These are phyloP conservation scores for Lophiostoma macrostomum DNA, from an alignment of 495 filamentous ascomycete genomes.

Conservation along the genomic window DNA sequence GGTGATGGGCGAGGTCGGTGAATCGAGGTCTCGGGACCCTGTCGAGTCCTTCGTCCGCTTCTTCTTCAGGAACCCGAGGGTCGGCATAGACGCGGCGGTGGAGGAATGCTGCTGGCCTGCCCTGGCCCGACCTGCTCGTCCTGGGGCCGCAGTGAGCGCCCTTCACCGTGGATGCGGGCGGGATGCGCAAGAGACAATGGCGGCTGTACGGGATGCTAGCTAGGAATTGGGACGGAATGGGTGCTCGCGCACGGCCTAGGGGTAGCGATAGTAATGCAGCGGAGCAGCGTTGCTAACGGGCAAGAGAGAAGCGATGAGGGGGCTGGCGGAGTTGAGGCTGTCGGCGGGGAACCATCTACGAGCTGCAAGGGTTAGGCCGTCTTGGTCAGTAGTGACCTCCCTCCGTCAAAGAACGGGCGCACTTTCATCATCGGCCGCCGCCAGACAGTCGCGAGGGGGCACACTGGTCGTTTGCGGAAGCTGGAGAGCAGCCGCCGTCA, in stretches of 20 bases:
- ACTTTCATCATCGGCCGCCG: no score
- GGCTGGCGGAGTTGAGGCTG: neutral
- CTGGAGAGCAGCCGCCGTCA: no score
- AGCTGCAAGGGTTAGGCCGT: neutral
- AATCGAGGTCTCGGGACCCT: constrained; percentile 39
- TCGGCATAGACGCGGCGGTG: constrained; percentile 57
- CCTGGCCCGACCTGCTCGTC: constrained; percentile 22
- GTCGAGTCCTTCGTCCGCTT: constrained; percentile 82
- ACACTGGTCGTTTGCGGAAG: no score
- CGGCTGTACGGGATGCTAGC: neutral
- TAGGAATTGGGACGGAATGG: constrained; percentile 1
- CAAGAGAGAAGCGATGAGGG: no score
- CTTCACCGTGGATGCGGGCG: constrained; percentile 2
- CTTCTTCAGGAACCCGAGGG: constrained; percentile 90
- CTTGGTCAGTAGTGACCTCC: no score
- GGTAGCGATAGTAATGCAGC: constrained; percentile 4
- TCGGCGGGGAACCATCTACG: no score
- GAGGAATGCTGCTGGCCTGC: constrained; percentile 32
- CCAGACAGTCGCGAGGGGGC: no score
- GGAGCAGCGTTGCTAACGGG: no score
- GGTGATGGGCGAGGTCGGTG: constrained; percentile 36
- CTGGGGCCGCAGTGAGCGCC: constrained; percentile 1
- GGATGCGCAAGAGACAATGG: constrained; percentile 16
- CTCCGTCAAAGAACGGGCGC: no score
- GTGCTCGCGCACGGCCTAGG: constrained; percentile 7